Base-by-base conservation (phyloP, 2,329 filamentous ascomycete genomes). In the Gnomoniopsis sp. region DNA sequence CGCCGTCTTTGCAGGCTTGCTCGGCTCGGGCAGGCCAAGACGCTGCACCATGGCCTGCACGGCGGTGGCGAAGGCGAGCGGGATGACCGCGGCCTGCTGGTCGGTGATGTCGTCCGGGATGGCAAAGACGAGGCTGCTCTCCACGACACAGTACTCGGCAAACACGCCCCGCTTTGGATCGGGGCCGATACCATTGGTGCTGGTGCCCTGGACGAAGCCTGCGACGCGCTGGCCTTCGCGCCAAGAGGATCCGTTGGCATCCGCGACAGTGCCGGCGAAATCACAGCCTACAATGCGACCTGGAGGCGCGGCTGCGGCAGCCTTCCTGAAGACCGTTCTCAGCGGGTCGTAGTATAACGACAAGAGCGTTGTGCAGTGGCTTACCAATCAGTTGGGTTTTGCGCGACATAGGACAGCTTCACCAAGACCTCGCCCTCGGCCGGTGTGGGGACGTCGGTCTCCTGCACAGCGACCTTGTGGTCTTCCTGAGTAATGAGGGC, bases 51-150 rank as follows among this genome's bases (percentile, higher is more conserved):
- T 55, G 21, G 68, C 69, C 62, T 71, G 70, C 47, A 64, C 77
- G 71, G 70, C 82, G 72, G 59, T 83, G 65, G 57, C 79, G 72
- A 62, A 82, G 67, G 63, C 74, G 70, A 75, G 62, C 17, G 66
- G 65, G 19, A 70, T 30, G 26, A 64, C 67, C 19, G 67, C 66
- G 2, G 67, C 70, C 23, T 69, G 66, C 56, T 65, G 62, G 54
- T 66, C 63, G 12, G 66, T 65, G n/a, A 69, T 51, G 1, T 49
- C 44, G 51, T 70, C 68, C 2, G 69, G 69, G 47, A 72, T 64
- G 3, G 63, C 44, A 55, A 62, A 72, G 36, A 71, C 69, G 14
- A 70, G 60, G 23, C 65, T 66, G 14, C 62, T 58, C 52, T 68
- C 69, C 22, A 63, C 30, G 36, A 68, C 64, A 14, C 63, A 57